Evolutionary conservation across 2,329 filamentous ascomycete species (phyloP), one percentile per base, ranked within the genome.

Genomic region (Exophiala calicioides): DNA sequence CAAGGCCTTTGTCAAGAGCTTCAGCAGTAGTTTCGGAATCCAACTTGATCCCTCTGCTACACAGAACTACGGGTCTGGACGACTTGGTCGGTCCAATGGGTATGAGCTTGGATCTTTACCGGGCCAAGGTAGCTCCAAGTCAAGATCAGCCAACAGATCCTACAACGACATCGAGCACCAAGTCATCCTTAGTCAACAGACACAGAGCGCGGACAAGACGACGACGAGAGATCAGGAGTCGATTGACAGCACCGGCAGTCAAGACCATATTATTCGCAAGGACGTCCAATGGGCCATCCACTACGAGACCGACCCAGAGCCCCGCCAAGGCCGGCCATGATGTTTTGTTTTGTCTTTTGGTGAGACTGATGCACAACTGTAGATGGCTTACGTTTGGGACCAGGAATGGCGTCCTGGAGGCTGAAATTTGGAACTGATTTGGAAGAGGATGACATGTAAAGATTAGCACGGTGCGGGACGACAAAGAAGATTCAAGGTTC

Each of bases 1-100:
- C 21, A 70, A 69, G 46, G 63, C 66, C 4, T 71, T 71, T 45
- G 66, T 70, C 10, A 62, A 67, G 20, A 62, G 61, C 36, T 70
- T 71, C 59, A 68, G 66, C 47, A 68, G 66, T 12, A 64, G 68
- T n/a, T 70, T 68, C 35, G 49, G 50, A 18, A 58, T 62, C 23
- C 50, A 48, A 21, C 50, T 56, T 23, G 50, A 56, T 18, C 45
- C 53, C 12, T 44, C 50, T n/a, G 26, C 24, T 19, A 52, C 52
- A 13, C 42, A 48, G 27, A 30, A 16, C 15, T 55, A 55, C 33
- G 42, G 52, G 20, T 55, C 52, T 4, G 40, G 41, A 18, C 31
- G 45, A 23, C 36, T 29, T 18, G 20, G 30, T 33, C 32, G 39
- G 13, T 21, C 19, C 2, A 44, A 36, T 24, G 38, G 39, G 18